Conservation (phyloP, 495 filamentous ascomycete species). For the Durotheca rogersii region DNA sequence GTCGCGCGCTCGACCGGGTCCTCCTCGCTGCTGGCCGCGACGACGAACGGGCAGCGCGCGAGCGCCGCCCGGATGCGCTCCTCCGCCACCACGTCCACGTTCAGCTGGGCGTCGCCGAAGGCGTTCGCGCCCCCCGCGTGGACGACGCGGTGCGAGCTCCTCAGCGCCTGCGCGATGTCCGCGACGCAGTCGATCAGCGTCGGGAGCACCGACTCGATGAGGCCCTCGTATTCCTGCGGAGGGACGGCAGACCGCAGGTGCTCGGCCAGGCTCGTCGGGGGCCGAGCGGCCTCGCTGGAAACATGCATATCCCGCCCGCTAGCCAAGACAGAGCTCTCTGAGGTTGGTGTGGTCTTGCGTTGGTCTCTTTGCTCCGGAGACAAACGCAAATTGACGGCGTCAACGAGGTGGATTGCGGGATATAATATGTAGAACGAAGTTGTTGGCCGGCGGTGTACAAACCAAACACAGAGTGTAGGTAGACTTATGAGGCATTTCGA, state of each 20-base stretch:
- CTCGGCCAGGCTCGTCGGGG: background rate
- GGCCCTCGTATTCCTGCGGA: slow-evolving; percentile 1
- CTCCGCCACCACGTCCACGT: slow-evolving; percentile 56
- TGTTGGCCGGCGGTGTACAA: background rate
- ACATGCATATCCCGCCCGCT: too few relatives aligned
- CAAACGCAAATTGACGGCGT: too few relatives aligned
- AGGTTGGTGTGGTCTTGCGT: too few relatives aligned
- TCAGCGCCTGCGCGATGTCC: slow-evolving; percentile 11
- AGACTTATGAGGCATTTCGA: background rate
- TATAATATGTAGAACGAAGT: too few relatives aligned
- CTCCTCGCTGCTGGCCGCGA: slow-evolving; percentile 54
- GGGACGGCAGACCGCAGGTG: slow-evolving; percentile 9
- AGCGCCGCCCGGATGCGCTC: slow-evolving; percentile 44
- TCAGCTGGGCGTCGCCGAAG: slow-evolving; percentile 58
- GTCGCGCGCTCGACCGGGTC: slow-evolving; percentile 45
- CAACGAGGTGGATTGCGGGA: too few relatives aligned
- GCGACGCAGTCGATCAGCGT: slow-evolving; percentile 16
- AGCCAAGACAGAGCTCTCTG: too few relatives aligned
- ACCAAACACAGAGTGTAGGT: too few relatives aligned
- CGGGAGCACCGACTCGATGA: slow-evolving; percentile 21
- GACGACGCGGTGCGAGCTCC: slow-evolving; percentile 38
- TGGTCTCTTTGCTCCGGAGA: too few relatives aligned
- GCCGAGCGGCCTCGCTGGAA: slow-evolving; percentile 1
- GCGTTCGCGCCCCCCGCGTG: slow-evolving; percentile 48
- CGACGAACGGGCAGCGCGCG: slow-evolving; percentile 42